These are phyloP conservation scores for Exophiala calicioides DNA, from an alignment of 2,329 filamentous ascomycete species.

Conservation along the genomic window DNA sequence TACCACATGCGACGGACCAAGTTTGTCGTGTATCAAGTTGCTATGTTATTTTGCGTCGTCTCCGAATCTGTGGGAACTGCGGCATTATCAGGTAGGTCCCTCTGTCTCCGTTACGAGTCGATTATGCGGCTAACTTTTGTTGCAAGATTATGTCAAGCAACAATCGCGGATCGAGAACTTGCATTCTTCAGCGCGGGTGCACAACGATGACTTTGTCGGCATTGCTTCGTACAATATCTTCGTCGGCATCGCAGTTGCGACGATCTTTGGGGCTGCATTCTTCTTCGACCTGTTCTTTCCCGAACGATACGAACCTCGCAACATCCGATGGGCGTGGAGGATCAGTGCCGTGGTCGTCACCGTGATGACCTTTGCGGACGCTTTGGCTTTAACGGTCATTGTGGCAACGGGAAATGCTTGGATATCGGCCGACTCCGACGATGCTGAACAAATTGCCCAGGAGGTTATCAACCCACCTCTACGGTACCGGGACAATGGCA, in stretches of 20 bases:
- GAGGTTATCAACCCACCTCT: slow-evolving; percentile 34
- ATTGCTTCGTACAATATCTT: slow-evolving; percentile 61
- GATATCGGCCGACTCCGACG: slow-evolving; percentile 42
- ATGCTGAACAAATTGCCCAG: slow-evolving; percentile 34
- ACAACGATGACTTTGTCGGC: slow-evolving; percentile 59
- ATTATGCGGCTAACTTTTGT: neutral
- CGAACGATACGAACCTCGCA: slow-evolving; percentile 51
- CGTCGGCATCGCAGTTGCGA: slow-evolving; percentile 58
- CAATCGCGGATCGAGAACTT: slow-evolving; percentile 49
- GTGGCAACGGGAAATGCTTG: slow-evolving; percentile 49
- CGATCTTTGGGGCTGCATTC: slow-evolving; percentile 60
- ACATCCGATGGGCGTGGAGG: slow-evolving; percentile 58
- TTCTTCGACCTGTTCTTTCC: slow-evolving; percentile 66
- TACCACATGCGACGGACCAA: slow-evolving; percentile 60
- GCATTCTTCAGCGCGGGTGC: slow-evolving; percentile 45
- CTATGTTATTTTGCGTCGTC: slow-evolving; percentile 59
- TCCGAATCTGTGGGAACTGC: slow-evolving; percentile 60
- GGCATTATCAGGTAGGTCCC: slow-evolving; percentile 51
- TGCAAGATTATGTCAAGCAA: slow-evolving; percentile 56
- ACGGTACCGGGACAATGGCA: slow-evolving; percentile 53
- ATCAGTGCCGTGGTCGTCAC: slow-evolving; percentile 53
- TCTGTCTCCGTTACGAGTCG: neutral
- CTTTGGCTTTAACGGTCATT: slow-evolving; percentile 54
- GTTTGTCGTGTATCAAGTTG: slow-evolving; percentile 61
- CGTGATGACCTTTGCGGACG: slow-evolving; percentile 50